A percentile compares a stretch with the other conserved stretches of the same genome.
phyloP scores from a whole-genome alignment of 768 basidiomycete species.

The Porpolomopsis calyptriformis region DNA sequence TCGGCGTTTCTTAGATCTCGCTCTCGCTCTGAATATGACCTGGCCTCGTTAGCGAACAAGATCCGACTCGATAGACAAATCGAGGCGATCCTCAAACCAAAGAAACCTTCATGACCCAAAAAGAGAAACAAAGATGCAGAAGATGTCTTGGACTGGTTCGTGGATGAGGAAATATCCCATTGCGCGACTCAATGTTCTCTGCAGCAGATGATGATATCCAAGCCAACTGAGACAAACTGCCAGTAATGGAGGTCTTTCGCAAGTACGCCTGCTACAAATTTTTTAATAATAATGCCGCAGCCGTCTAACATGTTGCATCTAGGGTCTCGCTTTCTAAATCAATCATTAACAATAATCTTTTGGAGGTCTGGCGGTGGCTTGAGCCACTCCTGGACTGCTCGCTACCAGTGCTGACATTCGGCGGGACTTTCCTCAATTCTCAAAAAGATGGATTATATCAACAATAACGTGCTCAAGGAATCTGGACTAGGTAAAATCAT shows the following conservation, averaged over 20 bases:
- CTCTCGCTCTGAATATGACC: neutral
- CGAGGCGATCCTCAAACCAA: conserved; percentile 78
- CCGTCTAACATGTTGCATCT: conserved; percentile 5
- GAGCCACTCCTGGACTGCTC: conserved; percentile 91
- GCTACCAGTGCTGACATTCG: conserved; percentile 95
- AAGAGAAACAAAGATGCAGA: conserved; percentile 65
- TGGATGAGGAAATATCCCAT: conserved; percentile 85
- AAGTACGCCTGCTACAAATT: conserved; percentile 49
- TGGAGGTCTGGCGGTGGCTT: conserved; percentile 84
- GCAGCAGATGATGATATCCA: conserved; percentile 80
- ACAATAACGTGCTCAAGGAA: conserved; percentile 82
- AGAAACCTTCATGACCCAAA: conserved; percentile 52
- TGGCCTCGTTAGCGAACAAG: conserved; percentile 48
- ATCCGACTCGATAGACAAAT: conserved; percentile 72
- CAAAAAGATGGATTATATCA: conserved; percentile 85
- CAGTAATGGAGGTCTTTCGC: conserved; percentile 86
- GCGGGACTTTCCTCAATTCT: conserved; percentile 80
- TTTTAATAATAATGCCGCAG: conserved; percentile 10
- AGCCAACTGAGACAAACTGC: conserved; percentile 67
- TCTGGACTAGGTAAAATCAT: conserved; percentile 82
- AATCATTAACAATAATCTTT: conserved; percentile 89
- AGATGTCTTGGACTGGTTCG: conserved; percentile 74
- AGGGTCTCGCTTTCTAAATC: conserved; percentile 82
- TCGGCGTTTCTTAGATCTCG: no score
- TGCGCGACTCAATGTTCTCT: conserved; percentile 75